Base-by-base conservation (phyloP, 2,329 filamentous ascomycete species). In the Trichophyton simii region DNA sequence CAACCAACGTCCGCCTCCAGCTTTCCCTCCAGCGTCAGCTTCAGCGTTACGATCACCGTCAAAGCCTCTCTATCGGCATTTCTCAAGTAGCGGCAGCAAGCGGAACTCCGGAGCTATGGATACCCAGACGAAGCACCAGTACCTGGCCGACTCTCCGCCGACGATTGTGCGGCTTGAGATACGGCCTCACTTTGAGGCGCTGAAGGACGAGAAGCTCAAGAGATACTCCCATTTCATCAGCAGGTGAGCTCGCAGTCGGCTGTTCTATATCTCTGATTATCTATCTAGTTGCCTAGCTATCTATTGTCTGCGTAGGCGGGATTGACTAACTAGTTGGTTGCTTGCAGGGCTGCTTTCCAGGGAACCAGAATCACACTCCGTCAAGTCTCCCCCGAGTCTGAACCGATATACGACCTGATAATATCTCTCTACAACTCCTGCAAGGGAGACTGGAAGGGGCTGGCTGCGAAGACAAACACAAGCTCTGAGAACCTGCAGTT, bases 221-320 rank as follows among this genome's bases (percentile, higher is more conserved):
- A 86, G 88, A 71, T 96, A 96, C 80, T 88, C 91, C 65, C 91
- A 96, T 76, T 91, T 87, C 71, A 89, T 95, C 72, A 89, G 86
- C 82, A 84, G 82, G 87, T 89, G 80, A 68, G 79, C 65, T 31
- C 18, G 20, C 8, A 11, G 34, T 4, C 9, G 11, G 34, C 34
- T 38, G 3, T 38, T 38, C 28, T 28, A 28, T 31, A 31, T 28
- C 6, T 6, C 28, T 28, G 28, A 7, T 6, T 28, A 28, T 36
- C 28, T 28, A 28, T 36, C 22, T 22, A 22, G 22, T 36, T 36
- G 9, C 4, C 4, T 7, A 2, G 8, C n/a, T 18, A 2, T 44
- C 18, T 44, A 13, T 22, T n/a, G 13, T 20, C n/a, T 22, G 9
- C 9, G 18, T 20, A 20, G 22, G 13, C 2, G 2, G 1, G 9